These are phyloP conservation scores for Cercospora brassicicola DNA, from an alignment of 2,329 filamentous ascomycete species.

Conservation along the genomic window DNA sequence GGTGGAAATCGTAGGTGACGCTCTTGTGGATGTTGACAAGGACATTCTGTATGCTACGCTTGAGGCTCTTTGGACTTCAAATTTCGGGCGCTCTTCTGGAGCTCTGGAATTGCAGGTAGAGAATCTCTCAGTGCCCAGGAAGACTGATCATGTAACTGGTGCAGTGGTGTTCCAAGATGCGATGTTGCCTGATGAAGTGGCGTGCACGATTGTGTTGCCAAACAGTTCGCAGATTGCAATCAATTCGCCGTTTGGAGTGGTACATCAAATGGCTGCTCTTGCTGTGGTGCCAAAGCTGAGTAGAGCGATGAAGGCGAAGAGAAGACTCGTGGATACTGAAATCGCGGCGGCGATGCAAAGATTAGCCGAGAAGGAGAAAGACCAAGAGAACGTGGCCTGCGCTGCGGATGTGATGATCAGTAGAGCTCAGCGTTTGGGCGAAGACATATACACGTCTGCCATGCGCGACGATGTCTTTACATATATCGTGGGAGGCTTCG, in stretches of 20 bases:
- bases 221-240: conserved; percentile 1
- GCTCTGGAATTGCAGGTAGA: background rate
- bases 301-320: conserved; percentile 1
- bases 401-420: background rate
- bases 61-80: conserved; percentile 44
- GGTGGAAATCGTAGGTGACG: conserved; percentile 34
- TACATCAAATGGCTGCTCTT: background rate
- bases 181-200: background rate
- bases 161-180: background rate
- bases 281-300: background rate
- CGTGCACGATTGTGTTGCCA: background rate
- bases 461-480: conserved; percentile 37
- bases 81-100: conserved; percentile 26
- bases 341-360: background rate
- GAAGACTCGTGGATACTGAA: background rate
- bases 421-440: conserved; percentile 21
- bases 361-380: background rate
- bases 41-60: conserved; percentile 43
- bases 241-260: background rate
- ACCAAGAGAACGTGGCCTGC: background rate
- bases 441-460: conserved; percentile 30
- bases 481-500: conserved; percentile 46
- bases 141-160: background rate
- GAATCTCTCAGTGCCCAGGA: background rate
- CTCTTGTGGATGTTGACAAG: conserved; percentile 36